Conservation (phyloP, 2,329 filamentous ascomycete genomes). For the Thermomyces lanuginosus region DNA sequence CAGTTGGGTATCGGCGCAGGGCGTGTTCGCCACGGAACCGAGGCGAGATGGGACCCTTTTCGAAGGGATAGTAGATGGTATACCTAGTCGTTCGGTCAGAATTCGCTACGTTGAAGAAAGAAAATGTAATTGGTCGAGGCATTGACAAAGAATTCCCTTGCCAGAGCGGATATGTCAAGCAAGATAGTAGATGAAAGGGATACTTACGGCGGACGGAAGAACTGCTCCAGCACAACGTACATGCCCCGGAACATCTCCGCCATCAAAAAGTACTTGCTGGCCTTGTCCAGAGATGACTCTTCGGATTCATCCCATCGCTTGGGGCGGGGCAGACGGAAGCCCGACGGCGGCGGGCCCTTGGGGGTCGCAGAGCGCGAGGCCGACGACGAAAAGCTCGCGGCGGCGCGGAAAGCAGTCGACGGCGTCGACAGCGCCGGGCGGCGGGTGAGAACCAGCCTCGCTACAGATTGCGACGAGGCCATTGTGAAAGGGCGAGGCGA, state of each 20-base stretch:
- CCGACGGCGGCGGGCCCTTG: slow-evolving; percentile 58
- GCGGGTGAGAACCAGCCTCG: slow-evolving; percentile 28
- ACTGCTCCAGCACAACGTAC: slow-evolving; percentile 96
- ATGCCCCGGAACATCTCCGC: slow-evolving; percentile 93
- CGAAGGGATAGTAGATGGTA: slow-evolving; percentile 97
- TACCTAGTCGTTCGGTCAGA: slow-evolving; percentile 47
- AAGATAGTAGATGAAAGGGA: slow-evolving; percentile 4
- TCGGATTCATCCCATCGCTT: slow-evolving; percentile 65
- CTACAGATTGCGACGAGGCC: slow-evolving; percentile 30
- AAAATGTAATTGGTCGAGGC: not conserved
- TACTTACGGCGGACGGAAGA: slow-evolving; percentile 91
- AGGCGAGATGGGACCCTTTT: slow-evolving; percentile 96
- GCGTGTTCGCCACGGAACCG: slow-evolving; percentile 98
- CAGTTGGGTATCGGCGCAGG: slow-evolving; percentile 85
- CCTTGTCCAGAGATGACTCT: slow-evolving; percentile 63
- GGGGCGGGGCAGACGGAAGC: slow-evolving; percentile 60
- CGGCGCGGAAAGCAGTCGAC: slow-evolving; percentile 21
- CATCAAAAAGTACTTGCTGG: slow-evolving; percentile 88
- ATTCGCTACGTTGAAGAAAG: slow-evolving; percentile 1
- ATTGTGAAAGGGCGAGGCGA: slow-evolving; percentile 16
- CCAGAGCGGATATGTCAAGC: not conserved
- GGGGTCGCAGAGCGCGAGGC: slow-evolving; percentile 49
- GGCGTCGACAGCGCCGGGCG: slow-evolving; percentile 16
- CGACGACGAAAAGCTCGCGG: slow-evolving; percentile 46
- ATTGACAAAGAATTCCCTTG: no score